phyloP scores from a whole-genome alignment of 352 stramenopile genomes.

The Globisporangium cederbergense region DNA sequence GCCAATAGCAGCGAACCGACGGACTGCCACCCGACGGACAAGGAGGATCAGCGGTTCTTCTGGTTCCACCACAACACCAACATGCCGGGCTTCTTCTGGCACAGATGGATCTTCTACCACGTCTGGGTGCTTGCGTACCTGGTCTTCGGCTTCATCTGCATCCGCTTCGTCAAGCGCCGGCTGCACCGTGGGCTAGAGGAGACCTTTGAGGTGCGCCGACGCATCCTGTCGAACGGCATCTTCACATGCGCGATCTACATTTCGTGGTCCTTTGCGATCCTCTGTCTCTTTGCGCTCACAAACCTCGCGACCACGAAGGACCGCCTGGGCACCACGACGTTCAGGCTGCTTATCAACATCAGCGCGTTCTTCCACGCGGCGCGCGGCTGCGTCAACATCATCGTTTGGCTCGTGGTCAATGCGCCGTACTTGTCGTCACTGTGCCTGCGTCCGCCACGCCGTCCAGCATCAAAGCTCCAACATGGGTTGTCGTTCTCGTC shows the following conservation, averaged over 20 bases:
- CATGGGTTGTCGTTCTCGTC: slow-evolving; percentile 15
- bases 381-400: slow-evolving; percentile 75
- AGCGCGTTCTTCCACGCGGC: slow-evolving; percentile 79
- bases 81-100: slow-evolving; percentile 73
- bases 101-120: slow-evolving; percentile 83
- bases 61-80: slow-evolving; percentile 85
- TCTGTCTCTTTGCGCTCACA: slow-evolving; percentile 65
- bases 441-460: slow-evolving; percentile 4
- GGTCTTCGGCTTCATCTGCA: slow-evolving; percentile 65
- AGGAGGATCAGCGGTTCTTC: slow-evolving; percentile 48
- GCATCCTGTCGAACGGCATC: slow-evolving; percentile 74
- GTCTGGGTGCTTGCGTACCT: slow-evolving; percentile 76
- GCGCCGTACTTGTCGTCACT: slow-evolving; percentile 47
- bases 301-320: slow-evolving; percentile 43
- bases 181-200: slow-evolving; percentile 74
- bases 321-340: slow-evolving; percentile 30
- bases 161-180: slow-evolving; percentile 76
- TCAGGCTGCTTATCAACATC: slow-evolving; percentile 64
- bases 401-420: slow-evolving; percentile 87
- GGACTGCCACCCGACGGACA: slow-evolving; percentile 11
- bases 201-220: slow-evolving; percentile 80
- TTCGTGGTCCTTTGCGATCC: slow-evolving; percentile 74
- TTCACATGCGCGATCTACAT: slow-evolving; percentile 83
- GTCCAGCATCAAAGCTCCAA: slow-evolving; percentile 3
- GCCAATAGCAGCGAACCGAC: slow-evolving; percentile 3